Evolutionary conservation across 352 stramenopile genomes (phyloP), one percentile per base, ranked within the genome.

Genomic region (Hyaloperonospora brassicae): DNA sequence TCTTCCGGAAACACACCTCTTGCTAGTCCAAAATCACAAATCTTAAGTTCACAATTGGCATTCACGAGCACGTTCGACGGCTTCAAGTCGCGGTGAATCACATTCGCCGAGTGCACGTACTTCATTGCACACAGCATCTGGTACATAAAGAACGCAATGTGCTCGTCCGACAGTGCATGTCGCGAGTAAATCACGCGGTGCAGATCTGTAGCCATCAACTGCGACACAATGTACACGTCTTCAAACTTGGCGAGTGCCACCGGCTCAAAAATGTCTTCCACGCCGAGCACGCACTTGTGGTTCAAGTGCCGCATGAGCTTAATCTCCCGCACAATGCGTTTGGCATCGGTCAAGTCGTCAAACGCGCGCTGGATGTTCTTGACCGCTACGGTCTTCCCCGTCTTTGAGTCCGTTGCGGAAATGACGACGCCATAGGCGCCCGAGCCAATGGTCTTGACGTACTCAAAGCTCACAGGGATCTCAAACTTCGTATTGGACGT

Each of bases 311-410:
- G 67, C 24, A 96, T 46, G 23, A 96, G 55, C 13, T 82, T 70
- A 55, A 98, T 93, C 63, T 98, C 96, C 12, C 96, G 76, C 25
- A 99, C 69, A 62, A 98, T 99, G 17, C 96, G 84, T 68, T 98
- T 99, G 13, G 96, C 96, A 71, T 99, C 96, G 48, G 98, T 95
- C 42, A 98, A 84, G 67, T 99, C 95, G 39, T 97, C 88, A 66
- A 98, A 98, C 22, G 90, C 88, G 40, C 86, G 85, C 0, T 84
- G 79, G 50, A 97, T 95, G 68, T 97, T 98, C 72, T 98, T 98
- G 48, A 98, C 95, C 6, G 91, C 91, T 25, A 98, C 62, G 0
- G 71, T 84, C 34, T 73, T 77, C 8, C 64, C 64, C 1, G 41
- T 67, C 7, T 62, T 47, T 5, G 67, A 64, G 60, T 87, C 59